Conservation (phyloP, 371 early-diverging fungal species). For the Mucor irregularis region DNA sequence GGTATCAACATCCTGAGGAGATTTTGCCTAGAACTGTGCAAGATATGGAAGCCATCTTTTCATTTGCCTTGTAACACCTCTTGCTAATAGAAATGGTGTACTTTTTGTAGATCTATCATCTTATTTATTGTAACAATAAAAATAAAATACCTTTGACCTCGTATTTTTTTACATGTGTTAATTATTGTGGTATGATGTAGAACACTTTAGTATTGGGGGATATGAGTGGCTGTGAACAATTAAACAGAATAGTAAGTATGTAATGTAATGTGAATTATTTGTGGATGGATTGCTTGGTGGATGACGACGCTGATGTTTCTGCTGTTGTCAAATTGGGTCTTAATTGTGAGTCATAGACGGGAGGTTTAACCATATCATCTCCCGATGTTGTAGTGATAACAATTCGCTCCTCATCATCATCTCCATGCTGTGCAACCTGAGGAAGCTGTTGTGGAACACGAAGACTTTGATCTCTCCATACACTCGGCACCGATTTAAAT, state of each 20-base stretch:
- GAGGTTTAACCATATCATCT: not conserved
- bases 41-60: slow-evolving; percentile 75
- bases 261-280: no score
- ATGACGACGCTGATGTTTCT: not conserved
- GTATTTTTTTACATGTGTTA: no score
- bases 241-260: no score
- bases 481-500: slow-evolving; percentile 4
- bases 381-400: not conserved
- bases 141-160: no score
- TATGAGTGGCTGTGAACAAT: no score
- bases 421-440: no score
- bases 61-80: slow-evolving; percentile 34
- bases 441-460: not conserved
- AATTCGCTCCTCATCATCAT: not conserved
- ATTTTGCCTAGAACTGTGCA: slow-evolving; percentile 70
- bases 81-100: not conserved
- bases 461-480: slow-evolving; percentile 8
- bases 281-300: not conserved
- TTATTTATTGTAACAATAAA: no score
- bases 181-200: no score
- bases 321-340: not conserved
- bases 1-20: slow-evolving; percentile 64
- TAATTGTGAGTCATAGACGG: not conserved
- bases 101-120: no score
- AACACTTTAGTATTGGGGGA: no score